Percentiles rank a stretch among this genome's conserved stretches.
Evolutionary conservation across 805 yeast species (phyloP).

Genomic region (Pichia manshurica): DNA sequence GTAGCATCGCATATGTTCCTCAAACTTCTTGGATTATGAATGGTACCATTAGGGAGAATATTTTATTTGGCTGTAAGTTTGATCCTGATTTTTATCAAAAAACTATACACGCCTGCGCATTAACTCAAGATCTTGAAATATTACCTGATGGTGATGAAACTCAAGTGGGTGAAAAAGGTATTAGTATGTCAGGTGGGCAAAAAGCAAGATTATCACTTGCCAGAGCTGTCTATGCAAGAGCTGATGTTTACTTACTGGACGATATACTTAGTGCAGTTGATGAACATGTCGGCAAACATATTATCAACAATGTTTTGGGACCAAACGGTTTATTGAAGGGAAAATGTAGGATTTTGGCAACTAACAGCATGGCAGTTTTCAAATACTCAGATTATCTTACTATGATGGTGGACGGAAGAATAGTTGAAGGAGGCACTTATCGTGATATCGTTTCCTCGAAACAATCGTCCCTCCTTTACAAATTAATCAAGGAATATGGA

Average conservation of each 20-base stretch:
- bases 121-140: constrained; percentile 67
- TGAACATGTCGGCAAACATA: constrained; percentile 89
- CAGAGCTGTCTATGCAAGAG: constrained; percentile 91
- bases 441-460: constrained; percentile 35
- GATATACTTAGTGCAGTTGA: constrained; percentile 96
- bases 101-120: constrained; percentile 85
- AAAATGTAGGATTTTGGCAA: constrained; percentile 52
- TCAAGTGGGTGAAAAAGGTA: constrained; percentile 95
- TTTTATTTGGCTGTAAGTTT: constrained; percentile 79
- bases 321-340: constrained; percentile 41
- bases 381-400: constrained; percentile 55
- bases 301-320: constrained; percentile 54
- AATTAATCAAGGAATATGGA: constrained; percentile 52
- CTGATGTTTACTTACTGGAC: constrained; percentile 85
- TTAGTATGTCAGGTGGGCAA: constrained; percentile 94
- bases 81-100: constrained; percentile 76
- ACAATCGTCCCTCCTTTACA: constrained; percentile 35
- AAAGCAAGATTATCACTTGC: constrained; percentile 94
- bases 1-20: constrained; percentile 54
- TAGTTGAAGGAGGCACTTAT: constrained; percentile 62
- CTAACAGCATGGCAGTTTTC: constrained; percentile 52
- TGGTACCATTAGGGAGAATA: constrained; percentile 86
- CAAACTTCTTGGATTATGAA: constrained; percentile 95
- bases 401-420: constrained; percentile 55
- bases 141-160: constrained; percentile 89